A percentile compares a stretch with the other conserved stretches of the same genome.
These are phyloP conservation scores for Globisporangium apiculatum DNA, from an alignment of 352 stramenopile genomes.

Conservation along the genomic window DNA sequence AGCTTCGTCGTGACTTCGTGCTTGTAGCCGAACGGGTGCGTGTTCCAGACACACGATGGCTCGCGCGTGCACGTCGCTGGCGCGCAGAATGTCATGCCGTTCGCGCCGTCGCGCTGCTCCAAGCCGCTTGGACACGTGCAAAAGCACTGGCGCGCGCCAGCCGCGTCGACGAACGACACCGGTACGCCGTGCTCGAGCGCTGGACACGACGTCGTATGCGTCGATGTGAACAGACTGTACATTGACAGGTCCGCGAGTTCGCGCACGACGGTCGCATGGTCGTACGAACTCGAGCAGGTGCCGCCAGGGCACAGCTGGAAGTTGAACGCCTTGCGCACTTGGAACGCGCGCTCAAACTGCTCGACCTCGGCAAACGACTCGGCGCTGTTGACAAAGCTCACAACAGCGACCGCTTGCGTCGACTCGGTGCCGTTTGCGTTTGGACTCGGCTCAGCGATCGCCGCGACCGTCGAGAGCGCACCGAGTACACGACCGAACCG, in stretches of 20 bases:
- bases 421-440: not conserved
- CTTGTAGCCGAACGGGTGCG: conserved; percentile 28
- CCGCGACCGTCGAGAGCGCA: not conserved
- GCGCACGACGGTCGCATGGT: conserved; percentile 32
- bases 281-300: conserved; percentile 12
- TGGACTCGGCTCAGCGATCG: not conserved
- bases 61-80: conserved; percentile 19
- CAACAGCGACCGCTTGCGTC: conserved; percentile 5
- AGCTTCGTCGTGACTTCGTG: conserved; percentile 18
- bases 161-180: conserved; percentile 32
- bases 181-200: conserved; percentile 31
- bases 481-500: conserved; percentile 8
- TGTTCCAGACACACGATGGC: conserved; percentile 35
- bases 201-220: conserved; percentile 27
- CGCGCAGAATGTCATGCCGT: conserved; percentile 19
- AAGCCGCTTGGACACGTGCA: conserved; percentile 43
- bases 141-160: conserved; percentile 35
- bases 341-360: conserved; percentile 12
- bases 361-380: conserved; percentile 14
- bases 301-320: conserved; percentile 12
- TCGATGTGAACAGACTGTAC: conserved; percentile 55
- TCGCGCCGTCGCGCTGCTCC: conserved; percentile 15
- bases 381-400: conserved; percentile 16
- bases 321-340: conserved; percentile 13
- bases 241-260: conserved; percentile 39